Conservation (phyloP, 2,329 filamentous ascomycete species). For the Neodidymelliopsis sp. region DNA sequence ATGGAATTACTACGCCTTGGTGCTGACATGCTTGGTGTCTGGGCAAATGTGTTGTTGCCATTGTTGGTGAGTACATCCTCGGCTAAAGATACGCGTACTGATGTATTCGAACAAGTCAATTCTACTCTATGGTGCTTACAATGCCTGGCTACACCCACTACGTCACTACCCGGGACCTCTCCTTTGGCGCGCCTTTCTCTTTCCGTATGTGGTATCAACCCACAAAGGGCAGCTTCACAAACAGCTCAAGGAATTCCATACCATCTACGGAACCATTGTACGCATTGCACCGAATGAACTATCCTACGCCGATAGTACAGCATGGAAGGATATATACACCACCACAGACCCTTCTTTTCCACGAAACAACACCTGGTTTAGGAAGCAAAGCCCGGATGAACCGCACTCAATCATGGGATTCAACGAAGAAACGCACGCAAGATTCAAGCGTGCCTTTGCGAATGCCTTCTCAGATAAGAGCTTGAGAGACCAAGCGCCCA, state of each 20-base stretch:
- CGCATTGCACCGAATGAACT: slow-evolving; percentile 42
- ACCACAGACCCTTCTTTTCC: slow-evolving; percentile 34
- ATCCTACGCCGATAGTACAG: slow-evolving; percentile 33
- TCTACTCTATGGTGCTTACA: slow-evolving; percentile 33
- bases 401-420: slow-evolving; percentile 35
- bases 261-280: slow-evolving; percentile 37
- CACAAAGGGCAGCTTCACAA: slow-evolving; percentile 38
- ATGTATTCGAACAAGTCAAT: slow-evolving; percentile 7
- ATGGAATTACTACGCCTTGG: background rate
- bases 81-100: background rate
- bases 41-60: background rate
- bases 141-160: slow-evolving; percentile 37
- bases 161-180: slow-evolving; percentile 39
- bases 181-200: slow-evolving; percentile 36
- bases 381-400: slow-evolving; percentile 34
- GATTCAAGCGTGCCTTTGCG: slow-evolving; percentile 35
- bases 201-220: slow-evolving; percentile 37
- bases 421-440: slow-evolving; percentile 33
- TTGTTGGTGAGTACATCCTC: background rate
- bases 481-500: slow-evolving; percentile 32
- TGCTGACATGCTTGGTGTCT: background rate
- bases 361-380: slow-evolving; percentile 36
- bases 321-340: slow-evolving; percentile 42
- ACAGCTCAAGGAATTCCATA: slow-evolving; percentile 31
- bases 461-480: slow-evolving; percentile 40